Percentiles rank a stretch among this genome's conserved stretches.
Conservation (phyloP, 2,329 filamentous ascomycete genomes). For the Aspergillus novofumigatus region DNA sequence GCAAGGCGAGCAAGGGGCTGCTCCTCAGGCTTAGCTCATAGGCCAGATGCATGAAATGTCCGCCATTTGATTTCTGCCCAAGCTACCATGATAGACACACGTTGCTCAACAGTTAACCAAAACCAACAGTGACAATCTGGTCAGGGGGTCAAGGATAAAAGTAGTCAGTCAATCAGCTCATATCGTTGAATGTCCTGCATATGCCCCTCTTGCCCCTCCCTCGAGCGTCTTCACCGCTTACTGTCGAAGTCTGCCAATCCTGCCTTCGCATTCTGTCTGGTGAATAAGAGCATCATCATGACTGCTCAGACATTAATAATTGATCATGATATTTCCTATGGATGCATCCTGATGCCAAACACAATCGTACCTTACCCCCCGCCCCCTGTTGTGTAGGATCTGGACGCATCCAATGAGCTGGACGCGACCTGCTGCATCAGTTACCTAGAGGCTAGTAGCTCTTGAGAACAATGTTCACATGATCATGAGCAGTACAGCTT, state of each 20-base stretch:
- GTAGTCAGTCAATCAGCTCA: constrained; percentile 11
- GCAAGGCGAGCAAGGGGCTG: constrained; percentile 17
- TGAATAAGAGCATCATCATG: not conserved
- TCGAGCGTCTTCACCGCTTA: constrained; percentile 9
- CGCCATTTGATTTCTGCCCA: constrained; percentile 22
- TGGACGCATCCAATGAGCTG: not conserved
- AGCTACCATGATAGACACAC: constrained; percentile 10
- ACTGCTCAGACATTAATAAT: not conserved
- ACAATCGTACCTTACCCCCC: not conserved
- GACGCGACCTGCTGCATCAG: not conserved
- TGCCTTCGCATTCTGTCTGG: not conserved
- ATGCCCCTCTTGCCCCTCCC: constrained; percentile 8
- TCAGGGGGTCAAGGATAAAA: constrained; percentile 9
- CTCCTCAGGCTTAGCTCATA: constrained; percentile 9
- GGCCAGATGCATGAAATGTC: constrained; percentile 8
- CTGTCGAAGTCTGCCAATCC: constrained; percentile 11
- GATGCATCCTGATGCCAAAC: not conserved
- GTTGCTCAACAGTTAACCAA: constrained; percentile 3
- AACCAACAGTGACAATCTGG: constrained; percentile 13
- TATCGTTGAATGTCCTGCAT: constrained; percentile 7
- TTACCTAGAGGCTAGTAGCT: not conserved
- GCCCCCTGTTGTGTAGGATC: not conserved
- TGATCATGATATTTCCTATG: not conserved
- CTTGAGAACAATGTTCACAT: constrained; percentile 14
- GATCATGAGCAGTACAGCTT: constrained; percentile 11